Conservation (phyloP, 192 early-diverging fungal genomes). For the Kappamyces sp. region DNA sequence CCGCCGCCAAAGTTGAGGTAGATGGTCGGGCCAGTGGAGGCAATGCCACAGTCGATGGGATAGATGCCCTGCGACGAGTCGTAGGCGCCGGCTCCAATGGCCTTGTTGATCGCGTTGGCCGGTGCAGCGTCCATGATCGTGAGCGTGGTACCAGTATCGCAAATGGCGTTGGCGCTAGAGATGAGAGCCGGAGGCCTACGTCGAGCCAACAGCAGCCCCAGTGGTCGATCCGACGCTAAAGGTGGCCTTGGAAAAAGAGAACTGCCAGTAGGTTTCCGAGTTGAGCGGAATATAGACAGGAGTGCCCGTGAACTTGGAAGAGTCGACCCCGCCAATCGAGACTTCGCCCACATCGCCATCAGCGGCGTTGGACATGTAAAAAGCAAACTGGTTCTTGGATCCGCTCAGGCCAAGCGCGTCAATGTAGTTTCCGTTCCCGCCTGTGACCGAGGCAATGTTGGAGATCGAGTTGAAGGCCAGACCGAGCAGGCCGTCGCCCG, state of each 20-base stretch:
- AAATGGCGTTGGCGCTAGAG: slow-evolving; percentile 13
- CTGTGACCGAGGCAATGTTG: slow-evolving; percentile 17
- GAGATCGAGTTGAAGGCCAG: slow-evolving; percentile 29
- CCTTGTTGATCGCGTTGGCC: slow-evolving; percentile 22
- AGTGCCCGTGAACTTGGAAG: slow-evolving; percentile 32
- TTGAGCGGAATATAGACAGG: slow-evolving; percentile 1
- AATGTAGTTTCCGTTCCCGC: slow-evolving; percentile 23
- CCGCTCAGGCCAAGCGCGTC: slow-evolving; percentile 23
- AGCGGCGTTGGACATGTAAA: slow-evolving; percentile 39
- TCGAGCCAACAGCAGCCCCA: no score
- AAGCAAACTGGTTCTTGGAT: slow-evolving; percentile 31
- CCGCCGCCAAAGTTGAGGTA: slow-evolving; percentile 27
- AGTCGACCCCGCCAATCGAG: slow-evolving; percentile 47
- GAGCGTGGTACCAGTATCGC: slow-evolving; percentile 32
- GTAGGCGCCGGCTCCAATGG: slow-evolving; percentile 30
- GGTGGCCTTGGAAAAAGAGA: slow-evolving; percentile 8
- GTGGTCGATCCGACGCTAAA: background rate
- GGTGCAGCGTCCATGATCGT: slow-evolving; percentile 20
- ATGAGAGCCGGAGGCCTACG: background rate
- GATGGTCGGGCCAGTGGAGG: slow-evolving; percentile 18
- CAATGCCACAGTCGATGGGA: slow-evolving; percentile 21
- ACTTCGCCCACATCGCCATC: slow-evolving; percentile 44
- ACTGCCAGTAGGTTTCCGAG: slow-evolving; percentile 14
- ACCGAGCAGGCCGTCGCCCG: slow-evolving; percentile 36
- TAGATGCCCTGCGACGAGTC: slow-evolving; percentile 18